Evolutionary conservation across 164 flowering plant genomes (phyloP).

Genomic region (Aristolochia californica): DNA sequence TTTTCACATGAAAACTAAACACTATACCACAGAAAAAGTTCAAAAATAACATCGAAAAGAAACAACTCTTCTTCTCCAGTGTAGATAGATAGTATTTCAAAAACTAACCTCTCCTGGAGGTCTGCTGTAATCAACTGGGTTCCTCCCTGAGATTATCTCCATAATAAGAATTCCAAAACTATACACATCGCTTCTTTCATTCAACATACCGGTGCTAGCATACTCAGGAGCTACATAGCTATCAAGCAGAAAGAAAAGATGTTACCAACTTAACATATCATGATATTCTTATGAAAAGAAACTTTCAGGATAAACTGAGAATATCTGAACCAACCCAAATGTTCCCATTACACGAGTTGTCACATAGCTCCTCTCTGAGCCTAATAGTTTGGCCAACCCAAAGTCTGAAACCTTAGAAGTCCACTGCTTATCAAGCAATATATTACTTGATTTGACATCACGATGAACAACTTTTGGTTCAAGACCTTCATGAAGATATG

Average conservation of each 20-base stretch:
- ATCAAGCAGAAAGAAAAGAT: conserved; percentile 10
- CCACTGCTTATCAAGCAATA: conserved; percentile 75
- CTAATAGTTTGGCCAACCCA: conserved; percentile 81
- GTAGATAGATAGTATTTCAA: not conserved
- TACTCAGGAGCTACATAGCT: conserved; percentile 93
- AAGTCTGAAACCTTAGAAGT: conserved; percentile 79
- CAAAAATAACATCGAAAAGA: not conserved
- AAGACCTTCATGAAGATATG: conserved; percentile 81
- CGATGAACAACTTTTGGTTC: conserved; percentile 94
- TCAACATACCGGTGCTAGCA: conserved; percentile 89
- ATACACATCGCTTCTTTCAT: conserved; percentile 79
- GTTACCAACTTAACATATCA: not conserved
- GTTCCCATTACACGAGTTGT: conserved; percentile 96
- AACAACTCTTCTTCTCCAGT: not conserved
- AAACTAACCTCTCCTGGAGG: conserved; percentile 69
- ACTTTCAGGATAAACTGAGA: not conserved
- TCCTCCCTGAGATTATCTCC: conserved; percentile 86
- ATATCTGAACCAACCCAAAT: conserved; percentile 42
- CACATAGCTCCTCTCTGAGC: conserved; percentile 69
- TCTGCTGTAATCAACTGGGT: conserved; percentile 77
- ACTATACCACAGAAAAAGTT: not conserved
- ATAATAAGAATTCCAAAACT: conserved; percentile 82
- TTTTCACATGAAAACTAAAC: not conserved
- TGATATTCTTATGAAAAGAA: not conserved
- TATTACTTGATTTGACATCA: conserved; percentile 82